Percentiles rank a stretch among this genome's conserved stretches.
These are phyloP conservation scores for Cladophialophora carrionii DNA, from an alignment of 2,329 filamentous ascomycete species.

Conservation along the genomic window DNA sequence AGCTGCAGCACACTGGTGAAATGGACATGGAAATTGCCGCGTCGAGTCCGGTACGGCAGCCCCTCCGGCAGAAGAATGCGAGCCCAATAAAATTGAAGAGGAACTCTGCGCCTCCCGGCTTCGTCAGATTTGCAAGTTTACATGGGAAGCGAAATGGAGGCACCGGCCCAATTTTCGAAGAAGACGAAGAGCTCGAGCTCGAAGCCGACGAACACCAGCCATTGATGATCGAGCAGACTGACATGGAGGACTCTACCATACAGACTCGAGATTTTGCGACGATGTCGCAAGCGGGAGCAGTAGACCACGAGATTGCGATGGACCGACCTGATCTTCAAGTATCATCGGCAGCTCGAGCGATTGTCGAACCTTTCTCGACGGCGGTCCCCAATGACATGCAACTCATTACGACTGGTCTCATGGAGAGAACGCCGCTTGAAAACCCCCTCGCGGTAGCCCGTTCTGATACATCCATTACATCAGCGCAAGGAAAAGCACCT, in stretches of 20 bases:
- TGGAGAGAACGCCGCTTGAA: neutral
- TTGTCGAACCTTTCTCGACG: conserved; percentile 9
- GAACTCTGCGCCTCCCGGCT: conserved; percentile 26
- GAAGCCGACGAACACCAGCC: conserved; percentile 21
- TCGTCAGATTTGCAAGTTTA: conserved; percentile 35
- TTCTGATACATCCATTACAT: conserved; percentile 23
- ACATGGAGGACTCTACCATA: neutral
- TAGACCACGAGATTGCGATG: conserved; percentile 5
- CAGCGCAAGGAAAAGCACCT: conserved; percentile 13
- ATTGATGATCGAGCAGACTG: conserved; percentile 6
- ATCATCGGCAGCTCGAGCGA: conserved; percentile 8
- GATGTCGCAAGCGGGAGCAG: conserved; percentile 3
- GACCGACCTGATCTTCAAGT: conserved; percentile 3
- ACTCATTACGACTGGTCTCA: neutral
- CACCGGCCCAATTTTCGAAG: conserved; percentile 26
- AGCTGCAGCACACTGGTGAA: conserved; percentile 9
- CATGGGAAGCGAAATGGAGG: conserved; percentile 29
- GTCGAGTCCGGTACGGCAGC: conserved; percentile 11
- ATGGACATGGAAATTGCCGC: conserved; percentile 10
- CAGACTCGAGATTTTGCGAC: conserved; percentile 1
- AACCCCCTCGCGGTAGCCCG: conserved; percentile 1
- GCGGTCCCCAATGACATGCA: neutral
- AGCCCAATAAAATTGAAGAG: conserved; percentile 29
- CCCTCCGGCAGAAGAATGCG: conserved; percentile 5
- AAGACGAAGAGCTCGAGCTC: conserved; percentile 22